Base-by-base conservation (phyloP, 441 rosid species). In the Bruguiera hainesii region DNA sequence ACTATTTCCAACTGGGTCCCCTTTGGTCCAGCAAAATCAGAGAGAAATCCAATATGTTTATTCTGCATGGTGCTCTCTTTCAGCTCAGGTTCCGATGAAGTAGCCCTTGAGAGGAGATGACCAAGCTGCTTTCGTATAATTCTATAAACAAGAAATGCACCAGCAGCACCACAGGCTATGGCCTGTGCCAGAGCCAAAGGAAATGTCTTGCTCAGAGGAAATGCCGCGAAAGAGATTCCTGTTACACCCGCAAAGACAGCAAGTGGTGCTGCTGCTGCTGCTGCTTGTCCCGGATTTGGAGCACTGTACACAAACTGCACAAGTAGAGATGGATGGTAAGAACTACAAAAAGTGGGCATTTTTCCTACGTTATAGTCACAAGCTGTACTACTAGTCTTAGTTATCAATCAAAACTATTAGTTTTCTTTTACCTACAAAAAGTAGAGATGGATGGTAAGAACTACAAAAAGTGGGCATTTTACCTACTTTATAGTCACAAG, bases 261-360 rank as follows among this genome's bases (percentile, higher is more conserved):
- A 11, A 93, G 70, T 0, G 99, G 99, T 33, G 99, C 99, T 0
- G 97, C 97, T 0, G 99, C 78, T 0, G 99, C 99, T 0, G 98
- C 99, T 0, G 99, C 98, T 85, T 83, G 93, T 61, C 99, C 99
- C 2, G 97, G 99, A 82, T 96, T 93, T 66, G 82, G 87, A 78
- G 99, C 99, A 75, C 97, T 89, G 86, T 96, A 96, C 53, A 96
- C 99, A 83, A 92, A 96, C 99, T 96, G 78, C 78, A 75, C 46
- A 42, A 11, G 48, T 3, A 42, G 70, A 28, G 64, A 70, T 61
- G 63, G 25, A 71, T 50, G 31, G 70, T 65, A 46, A 73, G 62
- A 67, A 62, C 30, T 39, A 9, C 21, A 13, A 51, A 57, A 7
- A n/a, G 15, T 21, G 29, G 55, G 61, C 2, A 57, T 52, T 56